Base-by-base conservation (phyloP, 129 eudicot genomes). In the Chrysanthemum seticuspe region DNA sequence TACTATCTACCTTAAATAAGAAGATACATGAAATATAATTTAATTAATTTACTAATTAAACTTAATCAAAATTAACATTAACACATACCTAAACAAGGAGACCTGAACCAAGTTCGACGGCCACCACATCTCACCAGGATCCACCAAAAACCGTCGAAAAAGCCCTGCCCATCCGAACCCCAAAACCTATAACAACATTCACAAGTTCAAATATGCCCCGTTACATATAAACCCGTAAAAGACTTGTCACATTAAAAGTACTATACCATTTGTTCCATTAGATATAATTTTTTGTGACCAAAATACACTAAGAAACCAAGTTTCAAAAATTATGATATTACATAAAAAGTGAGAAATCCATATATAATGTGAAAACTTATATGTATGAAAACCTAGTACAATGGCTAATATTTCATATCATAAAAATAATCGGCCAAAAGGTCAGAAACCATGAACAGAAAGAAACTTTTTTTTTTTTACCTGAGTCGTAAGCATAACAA, bases 131-230 rank as follows among this genome's bases (percentile, higher is more conserved):
- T 73, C 85, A 6, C 56, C 83, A 9, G 90, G 90, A 71, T 80
- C 87, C 36, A 86, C 90, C 18, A 86, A 74, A 80, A 68, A 83
- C 67, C 72, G 61, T 54, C 90, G 63, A 65, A 86, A 86, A 16
- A 86, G 62, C 31, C 90, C 90, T 34, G 90, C 90, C 90, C 90
- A 86, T 16, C 90, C 87, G 58, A 79, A 85, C 14, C 90, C 90
- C 78, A 85, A 49, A 36, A 85, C 73, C 90, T 85, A 65, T 13
- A 47, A 57, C 21, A 65, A 21, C 45, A 18, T 2, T 36, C 14
- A 62, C 1, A 53, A 73, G 13, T 73, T 73, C 31, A 72, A 13
- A 59, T 4, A 6, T 40, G 10, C 8, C 10, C 10, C 10, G 9
- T 40, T 7, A 40, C 2, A 40, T 40, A 40, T 40, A 40, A 40